Evolutionary conservation across 2,329 filamentous ascomycete genomes (phyloP), one percentile per base, ranked within the genome.

Genomic region (Fusarium ramigenum): DNA sequence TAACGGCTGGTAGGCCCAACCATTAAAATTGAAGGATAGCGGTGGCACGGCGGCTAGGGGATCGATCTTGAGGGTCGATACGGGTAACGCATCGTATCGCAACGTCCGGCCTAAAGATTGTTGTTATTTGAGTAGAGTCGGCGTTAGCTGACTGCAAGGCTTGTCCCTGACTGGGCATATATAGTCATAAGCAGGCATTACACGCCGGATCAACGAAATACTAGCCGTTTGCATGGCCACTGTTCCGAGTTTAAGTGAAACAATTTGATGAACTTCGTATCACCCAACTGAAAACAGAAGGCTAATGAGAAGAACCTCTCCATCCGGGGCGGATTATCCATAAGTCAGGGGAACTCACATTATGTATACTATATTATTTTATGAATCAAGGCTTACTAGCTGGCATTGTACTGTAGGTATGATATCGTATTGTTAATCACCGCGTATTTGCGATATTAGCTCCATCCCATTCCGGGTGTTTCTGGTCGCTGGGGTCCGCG

Each of bases 91-190:
- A 50, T 49, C 23, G 28, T n/a, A 58, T 49, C 32, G 54, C 53
- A 40, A 67, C 34, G 56, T 60, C 60, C 65, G 61, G 70, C 66
- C 66, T 71, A 64, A 74, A 69, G 60, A 71, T 72, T 70, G 53
- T 72, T 76, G 62, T 72, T 67, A 70, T 77, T 69, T 72, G 69
- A 69, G 74, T 73, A 72, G 74, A 77, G 56, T 77, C 75, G 70
- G 69, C 60, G 70, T 72, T 56, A 62, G 66, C 57, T 72, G 63
- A 69, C 70, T 75, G 72, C 65, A 59, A 69, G 64, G 66, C 68
- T 75, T 69, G 46, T 66, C 58, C 67, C 47, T 70, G 60, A 65
- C 52, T 49, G 61, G 63, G 60, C 40, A 57, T 44, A 65, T 44
- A 58, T 63, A 67, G 72, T 69, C 63, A 60, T 59, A 62, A 75